Evolutionary conservation across 305 asterid species (phyloP), one percentile per base, ranked within the genome.

Genomic region (Fraxinus floribunda): DNA sequence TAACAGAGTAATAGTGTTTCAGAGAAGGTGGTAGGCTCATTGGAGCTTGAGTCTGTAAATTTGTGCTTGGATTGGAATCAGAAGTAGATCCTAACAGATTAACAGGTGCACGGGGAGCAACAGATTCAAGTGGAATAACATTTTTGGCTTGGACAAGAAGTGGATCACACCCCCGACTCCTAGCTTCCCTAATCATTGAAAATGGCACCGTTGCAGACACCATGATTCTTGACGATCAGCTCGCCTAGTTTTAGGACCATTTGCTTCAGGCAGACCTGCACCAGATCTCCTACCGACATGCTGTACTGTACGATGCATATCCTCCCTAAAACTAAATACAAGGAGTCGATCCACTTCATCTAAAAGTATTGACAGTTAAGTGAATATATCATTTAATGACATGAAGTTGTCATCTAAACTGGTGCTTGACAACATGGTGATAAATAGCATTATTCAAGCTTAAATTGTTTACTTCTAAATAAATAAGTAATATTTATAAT

Each of bases 171-270:
- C 97, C 98, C 99, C 99, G 91, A 85, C 95, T 94, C 88, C 90
- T 87, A 68, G 99, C 96, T 13, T 96, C 99, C 60, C 98, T 88
- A 62, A 93, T 87, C 62, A 94, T 98, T 46, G 98, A 91, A 88
- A 93, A 91, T 0, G 99, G 99, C 36, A 93, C 94, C 7, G 99
- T 96, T 5, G 99, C 99, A 84, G 99, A 96, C n/a, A 96, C 98
- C 98, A 96, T 92, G 82, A 96, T 91, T 93, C 86, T 24, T 87
- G 97, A 18, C 97, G 91, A 7, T 80, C 91, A 68, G 86, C 79
- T 74, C 87, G 85, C 83, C 78, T 81, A 24, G 80, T 84, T 68
- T 79, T 85, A 10, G 90, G 52, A 66, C 81, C 88, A 44, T 85
- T 82, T 5, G 62, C 24, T 4, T 73, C 84, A 41, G 46, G 89